Percentiles rank a stretch among this genome's conserved stretches.
These are phyloP conservation scores for Penicillium argentinense DNA, from an alignment of 495 filamentous ascomycete species.

Conservation along the genomic window DNA sequence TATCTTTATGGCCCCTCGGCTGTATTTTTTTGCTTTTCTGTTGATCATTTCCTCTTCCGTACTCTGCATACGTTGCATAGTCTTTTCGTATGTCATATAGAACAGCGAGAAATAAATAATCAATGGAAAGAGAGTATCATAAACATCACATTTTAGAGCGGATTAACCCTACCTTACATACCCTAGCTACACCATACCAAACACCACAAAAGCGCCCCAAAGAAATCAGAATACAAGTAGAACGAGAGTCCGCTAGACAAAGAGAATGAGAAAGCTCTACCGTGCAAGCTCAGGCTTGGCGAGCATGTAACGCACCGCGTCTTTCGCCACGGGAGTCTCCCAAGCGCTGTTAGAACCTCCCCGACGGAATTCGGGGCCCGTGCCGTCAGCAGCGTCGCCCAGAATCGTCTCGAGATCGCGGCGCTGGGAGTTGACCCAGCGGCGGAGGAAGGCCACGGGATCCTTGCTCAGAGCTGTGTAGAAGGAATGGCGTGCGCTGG, in stretches of 20 bases:
- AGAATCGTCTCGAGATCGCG: slow-evolving; percentile 87
- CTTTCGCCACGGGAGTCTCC: slow-evolving; percentile 48
- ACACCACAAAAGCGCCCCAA: slow-evolving; percentile 41
- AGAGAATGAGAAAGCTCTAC: slow-evolving; percentile 9
- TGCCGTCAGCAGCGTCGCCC: slow-evolving; percentile 68
- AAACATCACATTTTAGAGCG: slow-evolving; percentile 15
- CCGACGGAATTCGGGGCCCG: slow-evolving; percentile 57
- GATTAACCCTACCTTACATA: slow-evolving; percentile 21
- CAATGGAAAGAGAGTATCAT: neutral
- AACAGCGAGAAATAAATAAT: neutral
- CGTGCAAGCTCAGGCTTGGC: slow-evolving; percentile 43
- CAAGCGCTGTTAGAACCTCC: slow-evolving; percentile 56
- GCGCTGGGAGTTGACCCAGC: slow-evolving; percentile 86
- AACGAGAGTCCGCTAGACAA: slow-evolving; percentile 8
- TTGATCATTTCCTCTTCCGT: no score
- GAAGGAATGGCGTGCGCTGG: slow-evolving; percentile 84
- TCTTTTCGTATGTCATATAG: neutral
- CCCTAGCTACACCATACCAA: slow-evolving; percentile 29
- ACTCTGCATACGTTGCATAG: neutral
- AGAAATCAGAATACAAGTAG: slow-evolving; percentile 16
- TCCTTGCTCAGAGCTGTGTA: slow-evolving; percentile 72
- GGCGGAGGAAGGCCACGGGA: slow-evolving; percentile 74
- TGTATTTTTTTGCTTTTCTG: no score
- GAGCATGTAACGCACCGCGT: slow-evolving; percentile 51
- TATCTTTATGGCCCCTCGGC: no score